Evolutionary conservation across 306 rosid species (phyloP).

Genomic region (Hippophae rhamnoides): DNA sequence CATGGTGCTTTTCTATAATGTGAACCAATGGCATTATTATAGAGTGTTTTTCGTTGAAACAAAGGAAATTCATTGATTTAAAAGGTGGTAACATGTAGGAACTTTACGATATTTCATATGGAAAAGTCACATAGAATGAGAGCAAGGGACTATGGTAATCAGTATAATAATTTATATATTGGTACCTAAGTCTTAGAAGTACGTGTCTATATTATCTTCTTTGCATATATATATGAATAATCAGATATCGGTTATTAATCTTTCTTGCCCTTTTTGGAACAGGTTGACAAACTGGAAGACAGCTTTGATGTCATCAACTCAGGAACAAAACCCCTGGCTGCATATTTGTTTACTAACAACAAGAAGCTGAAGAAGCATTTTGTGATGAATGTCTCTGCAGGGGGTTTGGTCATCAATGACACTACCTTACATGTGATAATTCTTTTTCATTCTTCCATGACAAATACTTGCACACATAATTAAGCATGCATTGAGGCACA

Average conservation of each 20-base stretch:
- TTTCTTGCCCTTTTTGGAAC: slow-evolving; percentile 18
- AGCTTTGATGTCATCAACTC: slow-evolving; percentile 69
- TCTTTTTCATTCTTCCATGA: slow-evolving; percentile 10
- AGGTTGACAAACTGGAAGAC: slow-evolving; percentile 81
- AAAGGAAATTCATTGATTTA: too few species aligned
- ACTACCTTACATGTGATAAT: slow-evolving; percentile 57
- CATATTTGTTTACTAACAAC: slow-evolving; percentile 77
- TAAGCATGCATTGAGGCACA: neutral
- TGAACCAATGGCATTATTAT: neutral
- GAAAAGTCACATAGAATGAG: neutral
- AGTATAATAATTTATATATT: slow-evolving; percentile 2
- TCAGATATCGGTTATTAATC: neutral
- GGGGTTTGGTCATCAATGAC: slow-evolving; percentile 86
- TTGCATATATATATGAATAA: neutral
- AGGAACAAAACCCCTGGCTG: slow-evolving; percentile 91
- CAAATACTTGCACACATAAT: neutral
- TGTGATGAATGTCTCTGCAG: slow-evolving; percentile 62
- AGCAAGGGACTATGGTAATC: neutral
- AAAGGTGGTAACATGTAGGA: too few species aligned
- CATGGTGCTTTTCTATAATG: neutral
- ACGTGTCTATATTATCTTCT: slow-evolving; percentile 1
- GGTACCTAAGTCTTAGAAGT: slow-evolving; percentile 4
- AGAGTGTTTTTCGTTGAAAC: too few species aligned
- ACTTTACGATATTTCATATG: neutral
- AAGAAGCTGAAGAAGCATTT: slow-evolving; percentile 68